Conservation (phyloP, 192 early-diverging fungal species). For the Coemansia sp. region DNA sequence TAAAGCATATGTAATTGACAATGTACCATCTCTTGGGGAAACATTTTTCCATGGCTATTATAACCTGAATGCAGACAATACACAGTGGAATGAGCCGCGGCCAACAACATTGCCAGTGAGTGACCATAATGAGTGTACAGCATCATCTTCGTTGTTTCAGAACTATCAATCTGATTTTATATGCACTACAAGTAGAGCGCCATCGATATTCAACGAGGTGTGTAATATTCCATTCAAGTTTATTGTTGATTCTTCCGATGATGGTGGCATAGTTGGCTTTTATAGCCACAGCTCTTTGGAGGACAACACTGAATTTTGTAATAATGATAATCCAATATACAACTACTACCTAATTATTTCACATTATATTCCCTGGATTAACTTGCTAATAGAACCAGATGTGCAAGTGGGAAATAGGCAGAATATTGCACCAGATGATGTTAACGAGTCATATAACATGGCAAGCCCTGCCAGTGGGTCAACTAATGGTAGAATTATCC, state of each 20-base stretch:
- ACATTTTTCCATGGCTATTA: constrained; percentile 5
- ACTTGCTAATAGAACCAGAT: not conserved
- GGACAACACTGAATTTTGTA: constrained; percentile 11
- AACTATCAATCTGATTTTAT: constrained; percentile 12
- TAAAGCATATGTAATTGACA: not conserved
- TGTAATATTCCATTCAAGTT: constrained; percentile 22
- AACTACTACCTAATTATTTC: constrained; percentile 29
- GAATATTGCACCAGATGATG: not conserved
- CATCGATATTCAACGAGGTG: not conserved
- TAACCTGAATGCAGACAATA: constrained; percentile 1
- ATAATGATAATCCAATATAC: not conserved
- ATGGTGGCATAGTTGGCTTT: constrained; percentile 11
- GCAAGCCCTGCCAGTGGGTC: not conserved
- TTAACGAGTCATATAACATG: not conserved
- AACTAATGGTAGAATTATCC: not conserved
- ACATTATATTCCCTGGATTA: constrained; percentile 31
- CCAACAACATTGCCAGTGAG: not conserved
- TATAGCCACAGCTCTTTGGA: constrained; percentile 24
- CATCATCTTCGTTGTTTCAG: not conserved
- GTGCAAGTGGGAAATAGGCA: not conserved
- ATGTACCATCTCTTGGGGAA: constrained; percentile 4
- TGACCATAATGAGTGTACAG: not conserved
- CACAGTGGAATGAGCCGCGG: constrained; percentile 9
- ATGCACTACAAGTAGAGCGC: constrained; percentile 12
- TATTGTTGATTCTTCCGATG: constrained; percentile 6